Conservation (phyloP, 257 asterid genomes). For the Jaltomata sinuosa region DNA sequence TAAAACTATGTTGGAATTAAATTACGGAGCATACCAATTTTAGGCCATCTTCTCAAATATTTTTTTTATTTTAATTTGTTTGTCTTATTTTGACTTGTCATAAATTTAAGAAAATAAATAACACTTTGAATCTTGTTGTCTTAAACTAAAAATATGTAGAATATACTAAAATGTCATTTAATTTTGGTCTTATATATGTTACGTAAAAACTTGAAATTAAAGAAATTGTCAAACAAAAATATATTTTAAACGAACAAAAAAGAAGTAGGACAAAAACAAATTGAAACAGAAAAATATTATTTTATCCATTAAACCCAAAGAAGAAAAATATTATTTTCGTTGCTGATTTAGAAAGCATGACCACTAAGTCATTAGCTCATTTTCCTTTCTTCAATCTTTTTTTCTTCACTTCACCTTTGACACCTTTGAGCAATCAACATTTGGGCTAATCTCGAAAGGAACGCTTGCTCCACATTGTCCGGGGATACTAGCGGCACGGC, state of each 20-base stretch:
- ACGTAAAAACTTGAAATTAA: too few species aligned
- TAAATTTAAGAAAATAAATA: too few species aligned
- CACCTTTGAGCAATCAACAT: slow-evolving; percentile 2
- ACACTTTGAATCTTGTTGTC: too few species aligned
- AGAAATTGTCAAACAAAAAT: too few species aligned
- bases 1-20: neutral
- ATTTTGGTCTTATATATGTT: too few species aligned
- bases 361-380: neutral
- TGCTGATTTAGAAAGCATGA: neutral
- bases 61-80: too few species aligned
- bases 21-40: neutral
- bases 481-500: neutral
- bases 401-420: neutral
- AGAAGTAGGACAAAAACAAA: too few species aligned
- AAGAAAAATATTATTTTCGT: neutral
- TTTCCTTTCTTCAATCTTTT: neutral
- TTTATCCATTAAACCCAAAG: neutral
- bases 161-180: too few species aligned
- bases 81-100: too few species aligned
- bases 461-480: slow-evolving; percentile 1
- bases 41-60: neutral
- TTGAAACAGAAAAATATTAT: too few species aligned
- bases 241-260: too few species aligned
- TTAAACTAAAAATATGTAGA: too few species aligned
- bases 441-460: slow-evolving; percentile 3